phyloP scores from a whole-genome alignment of 768 basidiomycete genomes.

The Leccinellum albellum region DNA sequence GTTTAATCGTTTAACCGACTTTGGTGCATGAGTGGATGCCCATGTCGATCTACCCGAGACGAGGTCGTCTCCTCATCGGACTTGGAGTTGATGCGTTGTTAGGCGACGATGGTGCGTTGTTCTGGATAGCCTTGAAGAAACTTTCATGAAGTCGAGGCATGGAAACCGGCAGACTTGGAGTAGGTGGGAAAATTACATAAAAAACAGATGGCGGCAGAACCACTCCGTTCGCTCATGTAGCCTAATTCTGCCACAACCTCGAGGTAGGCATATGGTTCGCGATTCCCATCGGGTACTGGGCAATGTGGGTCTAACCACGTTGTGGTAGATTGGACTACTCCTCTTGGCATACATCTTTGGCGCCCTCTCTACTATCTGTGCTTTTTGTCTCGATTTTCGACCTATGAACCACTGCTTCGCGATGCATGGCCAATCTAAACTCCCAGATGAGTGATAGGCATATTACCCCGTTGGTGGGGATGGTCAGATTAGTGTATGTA shows the following conservation, averaged over 20 bases:
- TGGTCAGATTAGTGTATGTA: background rate
- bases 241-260: background rate
- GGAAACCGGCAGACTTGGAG: too few relatives aligned
- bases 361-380: background rate
- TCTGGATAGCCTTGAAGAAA: too few relatives aligned
- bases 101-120: too few relatives aligned
- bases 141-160: too few relatives aligned
- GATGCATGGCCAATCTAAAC: background rate
- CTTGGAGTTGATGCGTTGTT: too few relatives aligned
- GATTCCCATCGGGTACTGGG: background rate
- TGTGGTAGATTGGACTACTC: background rate
- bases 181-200: background rate
- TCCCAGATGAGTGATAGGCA: background rate
- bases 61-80: too few relatives aligned
- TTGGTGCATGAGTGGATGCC: too few relatives aligned
- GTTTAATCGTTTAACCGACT: too few relatives aligned
- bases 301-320: background rate
- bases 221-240: too few relatives aligned
- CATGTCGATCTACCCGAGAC: too few relatives aligned
- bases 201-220: background rate
- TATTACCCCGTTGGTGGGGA: background rate
- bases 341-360: background rate
- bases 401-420: background rate
- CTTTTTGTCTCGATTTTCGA: background rate
- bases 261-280: background rate